Evolutionary conservation across 2,329 filamentous ascomycete genomes (phyloP), one percentile per base, ranked within the genome.

Genomic region (Parasarocladium wereldwijsianum): DNA sequence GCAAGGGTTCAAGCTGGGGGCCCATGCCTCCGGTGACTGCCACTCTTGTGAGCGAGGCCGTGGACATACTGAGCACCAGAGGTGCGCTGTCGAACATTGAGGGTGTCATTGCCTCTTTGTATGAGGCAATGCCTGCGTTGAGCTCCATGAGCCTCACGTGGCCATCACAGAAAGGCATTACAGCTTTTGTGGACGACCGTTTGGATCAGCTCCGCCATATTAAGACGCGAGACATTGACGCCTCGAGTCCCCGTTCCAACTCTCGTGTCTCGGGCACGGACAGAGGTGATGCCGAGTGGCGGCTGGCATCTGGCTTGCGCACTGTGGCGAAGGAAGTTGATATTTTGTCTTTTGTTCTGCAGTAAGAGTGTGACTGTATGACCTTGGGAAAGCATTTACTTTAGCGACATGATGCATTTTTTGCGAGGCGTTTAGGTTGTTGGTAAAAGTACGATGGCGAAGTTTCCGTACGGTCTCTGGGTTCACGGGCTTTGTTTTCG

Each of bases 41-140:
- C n/a, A 70, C 69, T 38, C 64, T 66, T 5, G 62, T 77, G 15
- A 55, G 74, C 19, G 64, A 72, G 27, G 75, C 76, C 0, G 58
- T 76, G 19, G 78, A 84, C 40, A 67, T 80, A 2, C 57, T 81
- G 32, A 70, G 70, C 9, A 67, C 75, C 1, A 68, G 64, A 5
- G 70, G 75, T 2, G 44, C 58, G 1, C 46, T 75, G 6, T 50
- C 58, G 0, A 57, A 63, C 9, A 45, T 80, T 8, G 46, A 60
- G 2, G 53, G 57, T 8, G 55, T 68, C 16, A 58, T 78, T 21
- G 58, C 66, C 8, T 59, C 63, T 8, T 60, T 79, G 29, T 51
- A 55, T 12, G 58, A 62, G 18, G 66, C 66, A 0, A 49, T 70
- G 20, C 55, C 59, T 6, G 60, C 66, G 9, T 50, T 81, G 12